phyloP scores from a whole-genome alignment of 1,284 basidiomycete species.

The Coniophora puteana region DNA sequence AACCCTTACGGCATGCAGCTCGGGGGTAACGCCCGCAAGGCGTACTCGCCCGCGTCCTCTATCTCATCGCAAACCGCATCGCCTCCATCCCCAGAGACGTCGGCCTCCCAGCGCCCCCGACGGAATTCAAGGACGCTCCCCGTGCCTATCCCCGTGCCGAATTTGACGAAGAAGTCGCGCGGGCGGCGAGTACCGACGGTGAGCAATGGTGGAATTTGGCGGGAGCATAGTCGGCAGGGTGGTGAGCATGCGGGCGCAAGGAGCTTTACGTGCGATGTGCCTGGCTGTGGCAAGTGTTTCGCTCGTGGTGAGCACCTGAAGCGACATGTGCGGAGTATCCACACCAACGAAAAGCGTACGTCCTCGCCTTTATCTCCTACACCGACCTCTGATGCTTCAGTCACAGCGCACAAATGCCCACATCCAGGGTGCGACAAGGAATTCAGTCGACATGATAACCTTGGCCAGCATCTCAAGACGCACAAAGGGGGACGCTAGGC shows the following conservation, averaged over 20 bases:
- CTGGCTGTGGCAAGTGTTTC: conserved; percentile 76
- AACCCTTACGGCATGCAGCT: conserved; percentile 26
- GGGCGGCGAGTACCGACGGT: conserved; percentile 69
- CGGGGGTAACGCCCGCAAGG: conserved; percentile 27
- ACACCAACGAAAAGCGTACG: conserved; percentile 67
- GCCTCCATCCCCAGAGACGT: conserved; percentile 19
- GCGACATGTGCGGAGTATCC: conserved; percentile 60
- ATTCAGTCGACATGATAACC: conserved; percentile 84
- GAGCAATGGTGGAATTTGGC: conserved; percentile 18
- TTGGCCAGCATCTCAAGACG: conserved; percentile 74
- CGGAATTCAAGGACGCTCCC: conserved; percentile 39
- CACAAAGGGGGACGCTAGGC: too few species aligned
- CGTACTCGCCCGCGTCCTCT: conserved; percentile 25
- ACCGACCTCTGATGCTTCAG: too few species aligned
- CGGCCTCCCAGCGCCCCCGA: conserved; percentile 32
- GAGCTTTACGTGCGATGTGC: conserved; percentile 67
- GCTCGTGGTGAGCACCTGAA: conserved; percentile 63
- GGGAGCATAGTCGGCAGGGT: conserved; percentile 19
- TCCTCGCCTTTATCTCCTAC: conserved; percentile 12
- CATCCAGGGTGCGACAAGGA: conserved; percentile 76
- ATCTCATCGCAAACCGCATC: conserved; percentile 21
- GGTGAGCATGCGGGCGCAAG: conserved; percentile 43
- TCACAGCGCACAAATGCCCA: conserved; percentile 70
- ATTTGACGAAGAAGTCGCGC: conserved; percentile 68
- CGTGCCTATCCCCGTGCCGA: conserved; percentile 66